Conservation (phyloP, 495 filamentous ascomycete genomes). For the Jackrogersella minutella region DNA sequence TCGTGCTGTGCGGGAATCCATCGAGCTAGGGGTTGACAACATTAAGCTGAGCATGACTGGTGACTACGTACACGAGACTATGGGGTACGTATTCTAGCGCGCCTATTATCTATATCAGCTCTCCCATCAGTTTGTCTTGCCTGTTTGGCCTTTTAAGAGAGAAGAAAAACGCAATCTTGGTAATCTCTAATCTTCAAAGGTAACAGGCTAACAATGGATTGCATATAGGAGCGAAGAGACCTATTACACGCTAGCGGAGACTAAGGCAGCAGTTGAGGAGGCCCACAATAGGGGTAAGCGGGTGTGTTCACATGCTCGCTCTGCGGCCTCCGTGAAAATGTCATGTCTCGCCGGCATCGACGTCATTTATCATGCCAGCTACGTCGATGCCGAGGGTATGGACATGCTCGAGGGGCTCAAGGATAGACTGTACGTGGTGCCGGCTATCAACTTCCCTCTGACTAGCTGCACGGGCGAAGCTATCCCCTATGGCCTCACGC, state of each 20-base stretch:
- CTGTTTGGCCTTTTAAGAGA: too few relatives aligned
- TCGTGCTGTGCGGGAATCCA: conserved; percentile 1
- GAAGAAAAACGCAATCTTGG: too few relatives aligned
- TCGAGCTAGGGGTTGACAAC: conserved; percentile 12
- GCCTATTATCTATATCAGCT: background rate
- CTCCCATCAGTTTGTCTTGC: too few relatives aligned
- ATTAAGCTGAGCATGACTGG: conserved; percentile 18
- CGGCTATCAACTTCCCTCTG: conserved; percentile 5
- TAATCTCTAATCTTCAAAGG: background rate
- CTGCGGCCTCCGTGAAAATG: conserved; percentile 14
- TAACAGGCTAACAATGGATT: background rate
- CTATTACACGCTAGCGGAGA: conserved; percentile 11
- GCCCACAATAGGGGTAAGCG: conserved; percentile 17
- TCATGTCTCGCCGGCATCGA: conserved; percentile 16
- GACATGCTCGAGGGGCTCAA: conserved; percentile 18
- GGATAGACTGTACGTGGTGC: background rate
- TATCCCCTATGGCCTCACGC: background rate
- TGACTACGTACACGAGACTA: conserved; percentile 9
- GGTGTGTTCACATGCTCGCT: conserved; percentile 8
- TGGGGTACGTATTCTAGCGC: conserved; percentile 10
- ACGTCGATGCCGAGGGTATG: conserved; percentile 10
- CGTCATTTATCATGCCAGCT: conserved; percentile 21
- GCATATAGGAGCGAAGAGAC: conserved; percentile 9
- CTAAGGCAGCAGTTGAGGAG: conserved; percentile 16
- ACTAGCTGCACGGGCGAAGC: background rate